Evolutionary conservation across 768 basidiomycete species (phyloP).

Genomic region (Boletus tomentosulus): DNA sequence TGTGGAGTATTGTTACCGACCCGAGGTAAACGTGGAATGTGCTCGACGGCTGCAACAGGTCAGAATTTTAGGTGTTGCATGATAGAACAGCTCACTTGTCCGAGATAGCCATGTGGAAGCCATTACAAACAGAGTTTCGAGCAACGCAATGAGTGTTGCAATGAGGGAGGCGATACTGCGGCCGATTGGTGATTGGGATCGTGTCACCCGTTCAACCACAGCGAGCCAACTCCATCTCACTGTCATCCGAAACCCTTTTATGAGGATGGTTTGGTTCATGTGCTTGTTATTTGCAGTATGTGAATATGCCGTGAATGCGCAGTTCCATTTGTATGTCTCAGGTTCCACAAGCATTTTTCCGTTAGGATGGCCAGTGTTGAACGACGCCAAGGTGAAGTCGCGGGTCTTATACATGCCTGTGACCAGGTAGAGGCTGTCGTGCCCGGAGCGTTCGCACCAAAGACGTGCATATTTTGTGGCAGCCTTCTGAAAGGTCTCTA

Average conservation of each 20-base stretch:
- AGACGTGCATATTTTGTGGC: neutral
- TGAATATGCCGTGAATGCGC: neutral
- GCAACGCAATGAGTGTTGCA: neutral
- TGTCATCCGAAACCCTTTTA: constrained; percentile 8
- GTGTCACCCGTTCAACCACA: neutral
- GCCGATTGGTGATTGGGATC: neutral
- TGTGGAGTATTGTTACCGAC: neutral
- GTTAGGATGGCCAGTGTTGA: neutral
- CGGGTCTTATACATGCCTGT: neutral
- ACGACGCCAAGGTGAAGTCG: neutral
- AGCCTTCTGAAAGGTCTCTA: neutral
- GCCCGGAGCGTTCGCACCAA: neutral
- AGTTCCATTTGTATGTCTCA: neutral
- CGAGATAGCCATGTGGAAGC: neutral
- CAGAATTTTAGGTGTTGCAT: neutral
- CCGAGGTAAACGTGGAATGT: neutral
- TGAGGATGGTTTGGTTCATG: constrained; percentile 10
- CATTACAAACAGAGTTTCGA: neutral
- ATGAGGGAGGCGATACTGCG: neutral
- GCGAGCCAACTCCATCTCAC: neutral
- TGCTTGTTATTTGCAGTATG: neutral
- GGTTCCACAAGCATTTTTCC: neutral
- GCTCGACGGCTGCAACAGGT: neutral
- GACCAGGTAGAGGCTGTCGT: neutral
- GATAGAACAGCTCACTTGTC: neutral